These are phyloP conservation scores for Puccinia triticina DNA, from an alignment of 1,284 basidiomycete species.

Conservation along the genomic window DNA sequence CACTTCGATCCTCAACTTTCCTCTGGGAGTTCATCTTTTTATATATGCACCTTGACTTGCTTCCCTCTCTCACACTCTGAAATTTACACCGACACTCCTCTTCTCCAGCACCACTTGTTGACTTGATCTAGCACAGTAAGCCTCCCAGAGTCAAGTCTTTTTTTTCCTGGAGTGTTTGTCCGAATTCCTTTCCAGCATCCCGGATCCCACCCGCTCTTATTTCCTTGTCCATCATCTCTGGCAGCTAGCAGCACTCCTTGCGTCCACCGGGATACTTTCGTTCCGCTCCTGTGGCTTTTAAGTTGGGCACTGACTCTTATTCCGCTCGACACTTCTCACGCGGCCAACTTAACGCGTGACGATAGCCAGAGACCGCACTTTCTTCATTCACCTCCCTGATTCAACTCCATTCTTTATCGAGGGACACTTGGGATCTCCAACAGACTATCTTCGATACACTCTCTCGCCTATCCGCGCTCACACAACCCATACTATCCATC, in stretches of 20 bases:
- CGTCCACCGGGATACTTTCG: neutral
- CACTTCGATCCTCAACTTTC: constrained; percentile 19
- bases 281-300: neutral
- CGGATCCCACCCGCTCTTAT: neutral
- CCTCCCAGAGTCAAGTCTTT: neutral
- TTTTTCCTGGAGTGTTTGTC: neutral
- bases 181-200: neutral
- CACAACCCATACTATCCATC: neutral
- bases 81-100: constrained; percentile 17
- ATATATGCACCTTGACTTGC: constrained; percentile 19
- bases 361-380: constrained; percentile 6
- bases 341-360: constrained; percentile 15
- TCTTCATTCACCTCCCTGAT: neutral
- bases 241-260: neutral
- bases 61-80: constrained; percentile 36
- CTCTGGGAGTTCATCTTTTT: constrained; percentile 4
- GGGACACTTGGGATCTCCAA: constrained; percentile 17
- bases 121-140: neutral
- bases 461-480: constrained; percentile 20
- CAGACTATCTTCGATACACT: constrained; percentile 15
- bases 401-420: neutral
- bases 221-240: constrained; percentile 19
- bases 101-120: neutral
- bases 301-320: constrained; percentile 16
- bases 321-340: constrained; percentile 40